A percentile compares a stretch with the other conserved stretches of the same genome.
phyloP scores from a whole-genome alignment of 2,329 filamentous ascomycete genomes.

The Cladosporium sp. region DNA sequence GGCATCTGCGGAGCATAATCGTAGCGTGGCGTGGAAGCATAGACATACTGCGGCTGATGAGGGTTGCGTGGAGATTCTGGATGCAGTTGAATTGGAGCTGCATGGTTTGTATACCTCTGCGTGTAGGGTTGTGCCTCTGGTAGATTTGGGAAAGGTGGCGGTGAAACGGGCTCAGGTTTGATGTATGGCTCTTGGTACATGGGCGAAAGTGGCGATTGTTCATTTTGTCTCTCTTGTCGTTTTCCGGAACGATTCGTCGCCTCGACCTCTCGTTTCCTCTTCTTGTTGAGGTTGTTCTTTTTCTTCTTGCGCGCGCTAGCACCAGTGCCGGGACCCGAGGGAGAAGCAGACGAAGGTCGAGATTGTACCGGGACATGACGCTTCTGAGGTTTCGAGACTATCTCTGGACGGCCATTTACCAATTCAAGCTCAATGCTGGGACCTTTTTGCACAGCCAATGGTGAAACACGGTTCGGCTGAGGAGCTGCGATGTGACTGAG shows the following conservation, averaged over 20 bases:
- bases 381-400: conserved; percentile 31
- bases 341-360: conserved; percentile 33
- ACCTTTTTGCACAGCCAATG: conserved; percentile 55
- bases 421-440: conserved; percentile 47
- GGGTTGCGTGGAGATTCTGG: conserved; percentile 41
- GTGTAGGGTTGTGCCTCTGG: conserved; percentile 39
- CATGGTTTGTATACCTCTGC: conserved; percentile 29
- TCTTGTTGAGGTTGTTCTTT: conserved; percentile 36
- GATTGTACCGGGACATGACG: conserved; percentile 23
- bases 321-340: conserved; percentile 25
- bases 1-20: conserved; percentile 15
- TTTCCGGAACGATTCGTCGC: conserved; percentile 27
- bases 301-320: conserved; percentile 29
- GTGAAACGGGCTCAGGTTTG: conserved; percentile 64
- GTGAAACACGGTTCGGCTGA: conserved; percentile 69
- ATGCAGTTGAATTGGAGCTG: conserved; percentile 33
- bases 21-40: conserved; percentile 14
- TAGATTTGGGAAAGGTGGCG: conserved; percentile 53
- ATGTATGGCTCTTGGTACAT: conserved; percentile 50
- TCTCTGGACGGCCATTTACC: conserved; percentile 43
- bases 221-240: conserved; percentile 36
- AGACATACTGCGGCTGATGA: conserved; percentile 48
- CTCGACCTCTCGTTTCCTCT: conserved; percentile 37
- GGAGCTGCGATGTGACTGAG: conserved; percentile 65
- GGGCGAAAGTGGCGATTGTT: conserved; percentile 39